Base-by-base conservation (phyloP, 1,139 yeast species). In the Yamadazyma atmosphaerica region DNA sequence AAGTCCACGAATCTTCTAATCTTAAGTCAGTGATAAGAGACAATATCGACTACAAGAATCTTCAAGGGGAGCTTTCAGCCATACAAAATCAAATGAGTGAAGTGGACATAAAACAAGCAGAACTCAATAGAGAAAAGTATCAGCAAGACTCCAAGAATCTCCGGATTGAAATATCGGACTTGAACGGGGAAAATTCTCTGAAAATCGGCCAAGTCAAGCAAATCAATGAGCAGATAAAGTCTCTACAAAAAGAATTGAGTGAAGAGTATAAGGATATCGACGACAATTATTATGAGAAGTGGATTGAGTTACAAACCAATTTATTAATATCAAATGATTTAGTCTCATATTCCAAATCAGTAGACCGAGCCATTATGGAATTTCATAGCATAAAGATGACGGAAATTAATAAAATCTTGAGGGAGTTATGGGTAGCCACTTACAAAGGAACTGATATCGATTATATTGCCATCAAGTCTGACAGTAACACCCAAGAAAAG, bases 391-490 rank as follows among this genome's bases (percentile, higher is more conserved):
- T 85, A 44, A 94, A 94, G 58, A 94, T 94, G 98, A 81, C 81
- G 49, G 96, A 90, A 52, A 89, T 92, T 52, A 94, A 94, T 60
- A 72, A 86, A 44, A 86, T 88, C 22, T 71, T 94, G 36, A 92
- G 86, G 52, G 97, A 89, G 52, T 63, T 92, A 32, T 94, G 99
- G 99, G 86, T 88, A 44, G 81, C 80, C 39, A 92, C 99, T 0
- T 94, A 94, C 55, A 85, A 86, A 47, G 98, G 98, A 1, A 84
- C 97, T 1, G 99, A 94, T 60, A 89, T 94, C 32, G 97, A 94
- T 55, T 81, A 95, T 0, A 90, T 94, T 39, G 79, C 86, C 50
- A 88, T 94, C 44, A 77, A 83, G 49, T 84, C 96, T 35, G 98
- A 90, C 50, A 81, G 79, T 33, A 84, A 82, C 34, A 63, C 69